Evolutionary conservation across 176 grass and related monocot genomes (phyloP).

Genomic region (Urochloa ruziziensis): DNA sequence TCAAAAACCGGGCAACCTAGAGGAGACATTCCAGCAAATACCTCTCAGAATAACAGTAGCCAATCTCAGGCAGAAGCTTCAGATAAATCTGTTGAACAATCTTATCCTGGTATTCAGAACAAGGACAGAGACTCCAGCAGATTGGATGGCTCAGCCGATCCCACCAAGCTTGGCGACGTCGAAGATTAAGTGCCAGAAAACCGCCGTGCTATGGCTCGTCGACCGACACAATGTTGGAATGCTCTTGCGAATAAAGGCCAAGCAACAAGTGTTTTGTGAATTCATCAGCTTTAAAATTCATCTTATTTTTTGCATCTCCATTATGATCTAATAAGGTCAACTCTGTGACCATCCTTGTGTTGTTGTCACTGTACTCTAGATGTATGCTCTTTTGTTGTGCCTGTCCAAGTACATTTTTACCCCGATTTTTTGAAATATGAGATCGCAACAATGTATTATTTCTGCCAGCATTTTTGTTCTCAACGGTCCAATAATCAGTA

Average conservation of each 20-base stretch:
- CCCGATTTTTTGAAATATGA: not conserved
- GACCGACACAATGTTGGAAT: not conserved
- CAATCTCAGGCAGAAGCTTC: slow-evolving; percentile 18
- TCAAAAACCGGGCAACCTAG: not conserved
- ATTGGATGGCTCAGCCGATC: not conserved
- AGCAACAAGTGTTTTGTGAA: not conserved
- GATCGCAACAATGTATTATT: not conserved
- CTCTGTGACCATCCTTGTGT: not conserved
- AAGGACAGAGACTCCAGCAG: not conserved
- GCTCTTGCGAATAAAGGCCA: slow-evolving; percentile 4
- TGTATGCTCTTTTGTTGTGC: not conserved
- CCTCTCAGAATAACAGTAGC: not conserved
- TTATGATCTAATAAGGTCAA: not conserved
- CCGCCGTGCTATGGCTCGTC: not conserved
- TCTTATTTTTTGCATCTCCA: not conserved
- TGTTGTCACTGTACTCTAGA: not conserved
- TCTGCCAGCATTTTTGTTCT: not conserved
- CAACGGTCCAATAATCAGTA: too few relatives aligned
- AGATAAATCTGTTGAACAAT: not conserved
- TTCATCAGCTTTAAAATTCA: not conserved
- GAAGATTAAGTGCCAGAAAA: not conserved
- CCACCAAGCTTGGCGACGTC: not conserved
- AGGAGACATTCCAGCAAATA: not conserved
- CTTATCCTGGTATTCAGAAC: not conserved
- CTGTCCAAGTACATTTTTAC: not conserved